phyloP scores from a whole-genome alignment of 106 monocot genomes.

The Dendrobium chrysotoxum region DNA sequence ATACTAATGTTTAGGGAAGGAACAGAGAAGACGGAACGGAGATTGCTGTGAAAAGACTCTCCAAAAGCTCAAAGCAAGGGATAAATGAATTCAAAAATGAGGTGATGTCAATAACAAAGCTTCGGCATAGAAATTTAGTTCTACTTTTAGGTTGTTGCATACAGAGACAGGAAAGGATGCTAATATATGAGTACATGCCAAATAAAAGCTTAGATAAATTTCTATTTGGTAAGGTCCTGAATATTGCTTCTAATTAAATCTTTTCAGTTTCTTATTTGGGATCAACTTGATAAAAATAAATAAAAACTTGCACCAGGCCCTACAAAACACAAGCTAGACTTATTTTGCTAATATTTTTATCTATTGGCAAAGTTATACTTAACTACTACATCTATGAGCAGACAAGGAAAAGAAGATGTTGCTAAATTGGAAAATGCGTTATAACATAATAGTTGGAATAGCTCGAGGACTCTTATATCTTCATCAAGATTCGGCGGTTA shows the following conservation, averaged over 20 bases:
- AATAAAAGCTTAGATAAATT: constrained; percentile 30
- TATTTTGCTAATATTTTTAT: too few species aligned
- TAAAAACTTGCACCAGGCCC: too few species aligned
- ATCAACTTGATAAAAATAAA: too few species aligned
- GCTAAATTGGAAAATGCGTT: constrained; percentile 33
- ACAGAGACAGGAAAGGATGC: constrained; percentile 23
- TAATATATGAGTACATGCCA: constrained; percentile 35
- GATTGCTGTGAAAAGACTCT: constrained; percentile 30
- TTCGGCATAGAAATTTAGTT: constrained; percentile 32
- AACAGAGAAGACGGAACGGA: constrained; percentile 12
- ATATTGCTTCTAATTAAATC: background rate
- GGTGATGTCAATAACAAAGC: constrained; percentile 12
- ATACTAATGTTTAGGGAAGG: constrained; percentile 7
- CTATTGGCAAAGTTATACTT: background rate
- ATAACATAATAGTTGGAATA: constrained; percentile 31
- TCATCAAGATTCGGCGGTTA: constrained; percentile 35
- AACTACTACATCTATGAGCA: background rate
- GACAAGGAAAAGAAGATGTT: constrained; percentile 2
- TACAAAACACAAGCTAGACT: too few species aligned
- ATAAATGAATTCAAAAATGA: constrained; percentile 21
- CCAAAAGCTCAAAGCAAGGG: constrained; percentile 23
- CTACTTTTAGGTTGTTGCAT: constrained; percentile 30
- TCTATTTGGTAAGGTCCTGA: constrained; percentile 17
- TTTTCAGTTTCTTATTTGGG: background rate
- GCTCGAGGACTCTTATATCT: constrained; percentile 45